Evolutionary conservation across 331 rosid species (phyloP).

Genomic region (Pyracantha coccinea): DNA sequence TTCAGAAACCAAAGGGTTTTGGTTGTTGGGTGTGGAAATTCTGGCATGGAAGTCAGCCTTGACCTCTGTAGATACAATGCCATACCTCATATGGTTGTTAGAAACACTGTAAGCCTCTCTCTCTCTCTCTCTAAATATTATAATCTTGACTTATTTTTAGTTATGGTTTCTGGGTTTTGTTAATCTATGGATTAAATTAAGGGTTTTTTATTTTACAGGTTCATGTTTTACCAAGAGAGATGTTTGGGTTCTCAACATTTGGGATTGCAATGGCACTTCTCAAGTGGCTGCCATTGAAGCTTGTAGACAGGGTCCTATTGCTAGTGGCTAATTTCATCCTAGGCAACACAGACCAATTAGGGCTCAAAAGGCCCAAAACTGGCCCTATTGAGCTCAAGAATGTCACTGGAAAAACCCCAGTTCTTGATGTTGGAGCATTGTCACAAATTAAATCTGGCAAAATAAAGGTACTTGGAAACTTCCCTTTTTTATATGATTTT

Average conservation of each 20-base stretch:
- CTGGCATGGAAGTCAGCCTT: conserved; percentile 98
- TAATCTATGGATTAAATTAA: neutral
- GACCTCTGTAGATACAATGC: conserved; percentile 86
- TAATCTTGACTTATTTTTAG: neutral
- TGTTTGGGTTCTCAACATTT: conserved; percentile 81
- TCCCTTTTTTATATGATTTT: neutral
- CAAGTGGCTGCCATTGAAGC: conserved; percentile 59
- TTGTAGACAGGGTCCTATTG: conserved; percentile 68
- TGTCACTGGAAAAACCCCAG: conserved; percentile 86
- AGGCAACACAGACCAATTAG: conserved; percentile 67
- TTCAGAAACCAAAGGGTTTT: conserved; percentile 53
- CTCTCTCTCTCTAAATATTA: too few relatives aligned
- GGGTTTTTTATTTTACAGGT: conserved; percentile 40
- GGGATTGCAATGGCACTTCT: conserved; percentile 62
- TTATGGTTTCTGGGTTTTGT: neutral
- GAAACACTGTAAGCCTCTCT: conserved; percentile 62
- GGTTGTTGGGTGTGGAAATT: conserved; percentile 91
- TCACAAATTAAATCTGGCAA: conserved; percentile 63
- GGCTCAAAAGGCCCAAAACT: conserved; percentile 79
- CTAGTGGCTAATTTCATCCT: conserved; percentile 33
- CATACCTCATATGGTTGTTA: conserved; percentile 62
- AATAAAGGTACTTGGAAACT: conserved; percentile 48
- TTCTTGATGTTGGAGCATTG: conserved; percentile 82
- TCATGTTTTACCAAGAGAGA: conserved; percentile 84
- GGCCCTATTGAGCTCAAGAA: conserved; percentile 87